Base-by-base conservation (phyloP, 2,329 filamentous ascomycete genomes). In the Ascochyta clinopodiicola region DNA sequence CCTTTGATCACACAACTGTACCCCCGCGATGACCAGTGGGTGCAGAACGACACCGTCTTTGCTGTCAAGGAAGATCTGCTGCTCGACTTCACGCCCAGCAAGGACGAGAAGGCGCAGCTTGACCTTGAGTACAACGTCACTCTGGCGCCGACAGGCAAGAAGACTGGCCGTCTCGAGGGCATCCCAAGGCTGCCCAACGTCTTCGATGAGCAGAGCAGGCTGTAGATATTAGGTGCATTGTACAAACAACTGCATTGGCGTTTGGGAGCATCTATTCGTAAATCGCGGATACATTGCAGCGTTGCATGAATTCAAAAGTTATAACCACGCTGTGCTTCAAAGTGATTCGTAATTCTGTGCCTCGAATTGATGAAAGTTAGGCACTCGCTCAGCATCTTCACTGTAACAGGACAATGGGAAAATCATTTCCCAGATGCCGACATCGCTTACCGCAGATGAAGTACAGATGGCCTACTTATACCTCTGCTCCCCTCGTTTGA, bases 81-180 rank as follows among this genome's bases (percentile, higher is more conserved):
- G 45, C 81, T 85, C 40, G 80, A 86, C 66, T 86, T 86, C 69
- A 78, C 78, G 68, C 83, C 83, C 47, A 76, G 77, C 67, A 75
- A 80, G 56, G 71, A 75, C 44, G 78, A 82, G 60, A 81, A 84
- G 74, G 84, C 85, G 6, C 71, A 75, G 56, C 80, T 86, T 72
- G 84, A 88, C 72, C 72, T 89, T 49, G 79, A 82, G 66, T 88
- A 88, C 71, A 82, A 89, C 66, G 83, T 90, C 56, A 79, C 73
- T 22, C 77, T 88, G 59, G 81, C 82, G 15, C 79, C 80, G 17
- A 65, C 66, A 32, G 69, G 68, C 36, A 64, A 63, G 39, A 69
- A 72, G 61, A 71, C 67, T 3, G 66, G 61, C 3, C 62, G 69
- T 45, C 58, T 73, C 44, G 68, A 73, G 22, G 70, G 70, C 21